Conservation (phyloP, 352 stramenopile species). For the Globisporangium sylvaticum region DNA sequence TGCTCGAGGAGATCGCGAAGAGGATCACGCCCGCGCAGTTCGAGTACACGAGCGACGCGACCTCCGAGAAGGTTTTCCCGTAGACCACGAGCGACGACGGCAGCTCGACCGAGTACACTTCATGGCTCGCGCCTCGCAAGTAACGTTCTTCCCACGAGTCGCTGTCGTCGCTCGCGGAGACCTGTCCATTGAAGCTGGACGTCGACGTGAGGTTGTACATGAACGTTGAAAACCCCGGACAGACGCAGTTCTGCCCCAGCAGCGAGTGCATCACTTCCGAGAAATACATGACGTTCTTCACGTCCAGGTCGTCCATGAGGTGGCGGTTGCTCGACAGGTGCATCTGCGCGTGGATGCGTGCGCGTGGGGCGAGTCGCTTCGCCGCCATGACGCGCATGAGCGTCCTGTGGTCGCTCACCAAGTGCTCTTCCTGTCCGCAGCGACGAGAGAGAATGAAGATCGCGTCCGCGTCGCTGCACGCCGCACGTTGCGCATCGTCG, state of each 20-base stretch:
- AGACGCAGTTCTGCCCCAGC: conserved; percentile 84
- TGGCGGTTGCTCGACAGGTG: conserved; percentile 72
- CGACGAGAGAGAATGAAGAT: conserved; percentile 79
- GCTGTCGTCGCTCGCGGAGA: conserved; percentile 21
- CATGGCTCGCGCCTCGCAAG: conserved; percentile 65
- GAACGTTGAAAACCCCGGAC: conserved; percentile 81
- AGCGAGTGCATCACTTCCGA: conserved; percentile 77
- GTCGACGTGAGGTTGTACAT: conserved; percentile 86
- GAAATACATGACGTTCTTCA: conserved; percentile 79
- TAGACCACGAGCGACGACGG: conserved; percentile 47
- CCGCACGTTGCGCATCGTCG: conserved; percentile 70
- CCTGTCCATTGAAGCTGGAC: conserved; percentile 53
- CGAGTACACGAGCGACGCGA: conserved; percentile 71
- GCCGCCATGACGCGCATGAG: conserved; percentile 78
- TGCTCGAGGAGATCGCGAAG: conserved; percentile 53
- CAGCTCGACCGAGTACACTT: conserved; percentile 74
- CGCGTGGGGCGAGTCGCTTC: conserved; percentile 51
- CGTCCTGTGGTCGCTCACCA: conserved; percentile 71
- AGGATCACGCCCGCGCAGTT: conserved; percentile 75
- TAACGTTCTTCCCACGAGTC: conserved; percentile 74
- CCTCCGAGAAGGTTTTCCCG: conserved; percentile 75
- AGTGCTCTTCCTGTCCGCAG: conserved; percentile 61
- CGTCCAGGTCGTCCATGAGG: conserved; percentile 68
- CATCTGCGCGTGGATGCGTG: conserved; percentile 70
- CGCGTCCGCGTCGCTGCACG: conserved; percentile 53